Base-by-base conservation (phyloP, 371 early-diverging fungal genomes). In the Chytridium lagenaria region DNA sequence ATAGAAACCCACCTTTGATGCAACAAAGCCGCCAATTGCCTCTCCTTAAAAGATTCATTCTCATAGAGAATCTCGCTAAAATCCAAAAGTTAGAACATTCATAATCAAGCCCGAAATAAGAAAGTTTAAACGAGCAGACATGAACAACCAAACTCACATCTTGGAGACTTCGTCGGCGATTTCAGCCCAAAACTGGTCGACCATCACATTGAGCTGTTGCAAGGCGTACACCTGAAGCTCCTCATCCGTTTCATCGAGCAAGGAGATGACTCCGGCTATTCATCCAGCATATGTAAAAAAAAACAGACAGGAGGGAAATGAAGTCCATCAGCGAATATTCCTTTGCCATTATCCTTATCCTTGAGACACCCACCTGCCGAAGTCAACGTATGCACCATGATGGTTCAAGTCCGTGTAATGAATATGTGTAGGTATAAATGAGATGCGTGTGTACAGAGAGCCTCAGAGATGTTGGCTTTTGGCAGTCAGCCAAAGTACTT, bases 181-280 rank as follows among this genome's bases (percentile, higher is more conserved):
- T 80, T 98, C 99, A 22, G 96, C 92, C 99, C 99, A 98, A 81
- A 97, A 97, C 74, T 92, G 90, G 85, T 95, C 94, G 59, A 97
- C 94, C 69, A 95, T 82, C 16, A 80, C 80, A 79, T 96, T 90
- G 44, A 98, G 90, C 85, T 93, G 90, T 72, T 93, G 81, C 51
- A 98, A 89, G 50, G 98, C 97, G 82, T 95, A 95, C 59, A 91
- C 88, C 82, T 95, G 90, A 66, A 98, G 90, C 78, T 94, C 93
- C 37, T 90, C 91, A 78, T 97, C 91, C n/a, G 86, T 83, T 79
- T 98, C 98, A 78, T 95, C 94, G 61, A 98, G 92, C 57, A 97
- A 85, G 39, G 98, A 90, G 73, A 98, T 87, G 55, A 96, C 89
- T 71, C 98, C 97, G 76, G 92, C 95, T 61, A 52, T n/a, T 10